These are phyloP conservation scores for Rhodotorula taiwanensis DNA, from an alignment of 768 basidiomycete species.

Conservation along the genomic window DNA sequence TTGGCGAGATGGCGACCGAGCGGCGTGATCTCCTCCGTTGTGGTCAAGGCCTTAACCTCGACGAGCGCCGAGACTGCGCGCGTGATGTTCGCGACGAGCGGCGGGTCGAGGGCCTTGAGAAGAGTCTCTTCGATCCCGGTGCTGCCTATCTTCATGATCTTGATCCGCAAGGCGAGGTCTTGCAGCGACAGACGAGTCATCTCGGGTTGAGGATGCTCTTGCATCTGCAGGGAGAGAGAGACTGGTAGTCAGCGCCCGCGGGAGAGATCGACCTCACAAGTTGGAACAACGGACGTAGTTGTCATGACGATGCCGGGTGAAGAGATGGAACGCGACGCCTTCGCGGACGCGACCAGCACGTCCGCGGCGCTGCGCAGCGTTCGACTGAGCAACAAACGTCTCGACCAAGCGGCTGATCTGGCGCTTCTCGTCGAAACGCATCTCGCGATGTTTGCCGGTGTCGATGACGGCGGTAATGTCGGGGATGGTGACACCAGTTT, in stretches of 20 bases:
- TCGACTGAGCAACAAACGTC: slow-evolving; percentile 69
- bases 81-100: slow-evolving; percentile 74
- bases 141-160: slow-evolving; percentile 83
- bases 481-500: slow-evolving; percentile 97
- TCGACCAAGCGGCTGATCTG: slow-evolving; percentile 87
- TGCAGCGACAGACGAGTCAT: slow-evolving; percentile 90
- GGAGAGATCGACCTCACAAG: background rate
- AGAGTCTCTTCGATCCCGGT: slow-evolving; percentile 86
- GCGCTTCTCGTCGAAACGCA: slow-evolving; percentile 97
- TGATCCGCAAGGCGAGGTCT: slow-evolving; percentile 81
- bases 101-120: slow-evolving; percentile 80
- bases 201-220: slow-evolving; percentile 84
- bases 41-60: slow-evolving; percentile 77
- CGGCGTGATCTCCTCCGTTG: slow-evolving; percentile 82
- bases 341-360: slow-evolving; percentile 83
- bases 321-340: slow-evolving; percentile 91
- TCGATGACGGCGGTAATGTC: slow-evolving; percentile 97
- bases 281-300: slow-evolving; percentile 53
- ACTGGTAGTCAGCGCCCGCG: background rate
- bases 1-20: slow-evolving; percentile 85
- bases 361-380: slow-evolving; percentile 55
- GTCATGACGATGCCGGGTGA: slow-evolving; percentile 80
- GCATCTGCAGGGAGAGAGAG: slow-evolving; percentile 57
- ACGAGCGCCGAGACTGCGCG: slow-evolving; percentile 83
- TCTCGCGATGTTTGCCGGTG: slow-evolving; percentile 85